Conservation (phyloP, 768 basidiomycete species). For the Termitomyces sp. region DNA sequence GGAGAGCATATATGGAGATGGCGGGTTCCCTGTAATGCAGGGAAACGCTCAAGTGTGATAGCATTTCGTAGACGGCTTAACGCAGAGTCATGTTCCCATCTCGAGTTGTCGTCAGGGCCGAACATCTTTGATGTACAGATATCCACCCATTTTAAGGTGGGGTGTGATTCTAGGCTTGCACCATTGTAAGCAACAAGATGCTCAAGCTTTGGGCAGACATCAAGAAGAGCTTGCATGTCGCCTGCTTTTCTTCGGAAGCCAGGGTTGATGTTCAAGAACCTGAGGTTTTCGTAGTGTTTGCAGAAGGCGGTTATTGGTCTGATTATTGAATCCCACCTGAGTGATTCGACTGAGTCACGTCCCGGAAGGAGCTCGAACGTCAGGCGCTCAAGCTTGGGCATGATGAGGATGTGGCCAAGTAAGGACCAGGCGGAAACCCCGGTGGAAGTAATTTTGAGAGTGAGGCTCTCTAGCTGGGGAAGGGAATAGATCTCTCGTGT, state of each 20-base stretch:
- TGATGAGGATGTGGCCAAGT: background rate
- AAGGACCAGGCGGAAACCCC: background rate
- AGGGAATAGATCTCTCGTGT: background rate
- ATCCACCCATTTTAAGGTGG: conserved; percentile 8
- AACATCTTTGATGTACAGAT: conserved; percentile 6
- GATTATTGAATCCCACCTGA: background rate
- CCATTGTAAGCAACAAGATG: conserved; percentile 7
- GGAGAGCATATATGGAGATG: conserved; percentile 4
- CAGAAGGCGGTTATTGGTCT: conserved; percentile 4
- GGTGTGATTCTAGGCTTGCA: background rate
- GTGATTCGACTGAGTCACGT: background rate
- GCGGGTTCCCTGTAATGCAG: background rate
- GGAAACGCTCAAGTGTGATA: background rate
- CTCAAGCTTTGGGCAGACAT: conserved; percentile 7
- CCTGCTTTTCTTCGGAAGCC: background rate
- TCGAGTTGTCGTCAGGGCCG: background rate
- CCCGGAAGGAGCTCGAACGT: conserved; percentile 1
- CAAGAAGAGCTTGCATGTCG: background rate
- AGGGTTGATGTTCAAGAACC: conserved; percentile 6
- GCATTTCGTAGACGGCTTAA: background rate
- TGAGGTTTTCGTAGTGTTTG: background rate
- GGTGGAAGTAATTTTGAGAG: background rate
- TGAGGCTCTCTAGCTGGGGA: conserved; percentile 7
- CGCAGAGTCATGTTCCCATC: background rate
- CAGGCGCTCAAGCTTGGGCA: conserved; percentile 5